Evolutionary conservation across 2,329 filamentous ascomycete species (phyloP), one percentile per base, ranked within the genome.

Genomic region (Blastomyces percursus): DNA sequence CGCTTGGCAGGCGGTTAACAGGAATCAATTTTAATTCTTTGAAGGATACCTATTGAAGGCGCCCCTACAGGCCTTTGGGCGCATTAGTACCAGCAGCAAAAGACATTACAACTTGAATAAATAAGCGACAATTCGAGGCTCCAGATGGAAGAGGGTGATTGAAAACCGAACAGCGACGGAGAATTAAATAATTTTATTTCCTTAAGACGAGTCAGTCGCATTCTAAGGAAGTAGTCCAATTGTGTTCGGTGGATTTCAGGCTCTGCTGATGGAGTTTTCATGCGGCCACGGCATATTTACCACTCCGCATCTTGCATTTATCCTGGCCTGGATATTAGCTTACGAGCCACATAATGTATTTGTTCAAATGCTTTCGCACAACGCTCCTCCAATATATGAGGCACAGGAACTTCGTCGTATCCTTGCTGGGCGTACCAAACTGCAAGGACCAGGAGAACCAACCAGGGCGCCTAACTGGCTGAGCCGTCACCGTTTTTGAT

Each of bases 361-460:
- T 50, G 11, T 27, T 24, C 46, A 32, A 11, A 52, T 3, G 3
- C 3, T 3, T 30, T 32, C 27, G 27, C 55, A 24, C 3, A n/a
- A 11, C n/a, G n/a, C 24, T n/a, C n/a, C 27, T 30, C 55, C 35
- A 32, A 44, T 58, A 27, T 58, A 58, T 58, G 55, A 58, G 55
- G 21, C 55, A 44, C 16, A 24, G 32, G 16, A 19, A 40, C 24
- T 24, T 58, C 51, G 51, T 54, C 14, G 30, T 16, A 54, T 35
- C 7, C 51, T 54, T n/a, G 32, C 51, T 35, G 30, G 51, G 8
- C 30, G 51, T 54, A 54, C 51, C 51, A 19, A 21, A 35, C 51
- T 21, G 32, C 32, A 16, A 24, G 32, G 16, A 35, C 7, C 32
- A 32, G 16, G 51, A 54, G 19, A 54, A 4, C 27, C 27, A 35